Conservation (phyloP, 2,329 filamentous ascomycete species). For the Achaetomium macrosporum region DNA sequence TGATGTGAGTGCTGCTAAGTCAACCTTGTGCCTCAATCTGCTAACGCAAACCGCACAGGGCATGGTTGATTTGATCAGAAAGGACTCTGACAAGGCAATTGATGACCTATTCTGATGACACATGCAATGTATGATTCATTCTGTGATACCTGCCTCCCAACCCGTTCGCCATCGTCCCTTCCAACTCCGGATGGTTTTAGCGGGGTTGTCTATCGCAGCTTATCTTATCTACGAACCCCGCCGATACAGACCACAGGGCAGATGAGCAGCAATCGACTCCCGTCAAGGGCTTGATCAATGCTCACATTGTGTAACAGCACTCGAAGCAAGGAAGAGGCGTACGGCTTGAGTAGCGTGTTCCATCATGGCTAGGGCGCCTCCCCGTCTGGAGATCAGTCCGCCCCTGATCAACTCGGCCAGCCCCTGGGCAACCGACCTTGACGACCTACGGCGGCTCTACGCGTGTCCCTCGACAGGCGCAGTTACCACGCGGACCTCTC, state of each 20-base stretch:
- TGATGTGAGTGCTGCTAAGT: constrained; percentile 51
- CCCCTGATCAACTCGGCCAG: constrained; percentile 70
- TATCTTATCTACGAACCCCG: constrained; percentile 25
- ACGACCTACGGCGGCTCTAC: constrained; percentile 58
- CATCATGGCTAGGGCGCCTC: constrained; percentile 32
- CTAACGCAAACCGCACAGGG: constrained; percentile 51
- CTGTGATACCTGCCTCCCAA: neutral
- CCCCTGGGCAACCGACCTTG: constrained; percentile 65
- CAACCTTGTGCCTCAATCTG: too few species aligned
- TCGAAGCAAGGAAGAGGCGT: neutral
- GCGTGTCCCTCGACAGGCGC: constrained; percentile 59
- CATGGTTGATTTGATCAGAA: constrained; percentile 89
- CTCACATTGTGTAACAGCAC: too few species aligned
- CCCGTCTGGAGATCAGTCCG: constrained; percentile 49
- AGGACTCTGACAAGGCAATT: constrained; percentile 88
- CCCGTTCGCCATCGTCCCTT: neutral
- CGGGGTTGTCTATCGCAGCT: constrained; percentile 12
- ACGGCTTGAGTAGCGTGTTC: neutral
- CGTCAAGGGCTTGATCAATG: neutral
- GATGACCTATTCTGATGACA: constrained; percentile 71
- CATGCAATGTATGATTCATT: neutral
- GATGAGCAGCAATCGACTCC: neutral
- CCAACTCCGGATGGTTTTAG: constrained; percentile 5
- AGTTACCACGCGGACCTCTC: constrained; percentile 66
- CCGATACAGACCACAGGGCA: neutral